These are phyloP conservation scores for Penicillium nordicum DNA, from an alignment of 2,329 filamentous ascomycete species.

Conservation along the genomic window DNA sequence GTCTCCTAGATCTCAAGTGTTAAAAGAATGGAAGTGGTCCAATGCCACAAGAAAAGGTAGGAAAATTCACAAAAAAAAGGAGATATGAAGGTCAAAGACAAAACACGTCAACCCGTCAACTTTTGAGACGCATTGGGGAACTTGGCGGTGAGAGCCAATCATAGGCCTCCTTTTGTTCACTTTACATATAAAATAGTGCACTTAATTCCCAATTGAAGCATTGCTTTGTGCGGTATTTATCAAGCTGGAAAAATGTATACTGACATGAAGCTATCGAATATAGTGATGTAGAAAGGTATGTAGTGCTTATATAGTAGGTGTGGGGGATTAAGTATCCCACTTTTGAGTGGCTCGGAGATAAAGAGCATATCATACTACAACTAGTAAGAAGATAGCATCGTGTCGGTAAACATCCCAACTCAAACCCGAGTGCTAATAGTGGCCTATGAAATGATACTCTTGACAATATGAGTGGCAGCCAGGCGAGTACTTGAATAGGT, in stretches of 20 bases:
- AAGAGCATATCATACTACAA: neutral
- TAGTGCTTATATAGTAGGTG: neutral
- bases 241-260: neutral
- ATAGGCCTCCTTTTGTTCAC: conserved; percentile 12
- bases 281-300: neutral
- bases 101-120: conserved; percentile 10
- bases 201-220: neutral
- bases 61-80: conserved; percentile 13
- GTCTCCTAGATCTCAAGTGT: conserved; percentile 8
- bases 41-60: conserved; percentile 13
- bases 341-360: neutral
- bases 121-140: conserved; percentile 16
- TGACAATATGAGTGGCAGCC: neutral
- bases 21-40: conserved; percentile 24
- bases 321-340: neutral
- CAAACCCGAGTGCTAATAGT: neutral
- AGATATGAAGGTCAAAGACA: conserved; percentile 11
- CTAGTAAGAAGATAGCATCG: neutral
- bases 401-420: neutral
- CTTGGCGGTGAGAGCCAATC: conserved; percentile 28
- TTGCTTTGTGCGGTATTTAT: neutral
- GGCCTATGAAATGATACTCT: neutral
- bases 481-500: neutral
- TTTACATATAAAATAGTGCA: neutral
- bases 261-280: neutral